Base-by-base conservation (phyloP, 2,329 filamentous ascomycete species). In the Beauveria pseudobassiana region DNA sequence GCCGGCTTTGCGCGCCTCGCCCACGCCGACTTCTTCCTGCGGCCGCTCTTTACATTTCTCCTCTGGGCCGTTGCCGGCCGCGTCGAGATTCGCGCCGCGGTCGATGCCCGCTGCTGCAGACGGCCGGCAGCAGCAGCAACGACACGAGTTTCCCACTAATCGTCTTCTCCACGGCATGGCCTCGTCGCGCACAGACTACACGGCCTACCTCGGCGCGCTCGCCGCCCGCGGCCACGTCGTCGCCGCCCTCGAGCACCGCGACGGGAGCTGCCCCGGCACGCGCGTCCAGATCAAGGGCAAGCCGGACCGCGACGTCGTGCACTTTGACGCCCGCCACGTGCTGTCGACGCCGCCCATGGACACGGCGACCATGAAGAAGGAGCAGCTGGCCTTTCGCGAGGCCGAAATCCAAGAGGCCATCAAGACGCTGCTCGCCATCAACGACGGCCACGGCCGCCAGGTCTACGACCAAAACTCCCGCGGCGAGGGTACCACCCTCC, bases 111-210 rank as follows among this genome's bases (percentile, higher is more conserved):
- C 59, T 75, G 61, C 69, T 51, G 28, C 67, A 42, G 18, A 66
- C 55, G 18, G 28, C 49, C 3, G 28, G 10, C 9, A 38, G 4
- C 28, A 34, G 10, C 20, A 16, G 18, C 48, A 46, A 28, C 43
- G 49, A 42, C 49, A 48, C n/a, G 16, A 45, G 34, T n/a, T 73
- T 78, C 30, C 78, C 80, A 9, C 71, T 82, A 63, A 69, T 82
- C 63, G 69, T 82, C 65, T 81, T 83, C 66, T 81, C 80, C 80
- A 83, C 64, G 80, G 80, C 49, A 79, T 79, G 69, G 79, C 78
- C 26, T 78, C 76, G 48, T 79, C 77, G 0, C 70, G 80, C 24
- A 80, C 78, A 1, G 79, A 82, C 67, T 83, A 83, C 69, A 81
- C 79, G 0, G 73, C 80, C 67, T 82, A 77, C 65, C 73, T 80